Base-by-base conservation (phyloP, 164 flowering plant species). In the Dillenia suffruticosa region DNA sequence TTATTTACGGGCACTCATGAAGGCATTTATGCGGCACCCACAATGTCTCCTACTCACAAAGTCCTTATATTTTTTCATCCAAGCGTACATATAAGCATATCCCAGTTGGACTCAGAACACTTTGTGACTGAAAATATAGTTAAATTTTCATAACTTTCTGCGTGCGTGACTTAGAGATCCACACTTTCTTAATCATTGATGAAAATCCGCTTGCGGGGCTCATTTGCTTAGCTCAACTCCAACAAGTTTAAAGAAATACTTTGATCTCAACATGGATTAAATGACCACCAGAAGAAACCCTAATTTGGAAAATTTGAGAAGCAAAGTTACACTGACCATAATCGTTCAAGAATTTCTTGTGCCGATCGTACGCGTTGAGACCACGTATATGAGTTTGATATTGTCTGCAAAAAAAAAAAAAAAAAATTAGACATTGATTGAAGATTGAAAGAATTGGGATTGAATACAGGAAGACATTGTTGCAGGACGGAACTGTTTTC, bases 331-430 rank as follows among this genome's bases (percentile, higher is more conserved):
- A 2, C 54, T 45, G 14, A 89, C 98, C 94, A 55, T 93, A 93
- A 70, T 90, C 98, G 12, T 84, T 81, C 49, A 93, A 5, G 64
- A 88, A 93, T 54, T 93, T 90, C 79, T 88, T 85, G 79, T 93
- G 98, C 63, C 96, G 93, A 59, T 93, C 96, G 68, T 80, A 92
- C 2, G 96, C 96, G 50, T 86, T 90, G 69, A 93, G 89, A 2
- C 97, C 94, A 55, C 82, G 83, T 55, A 92, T 83, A 51, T 92
- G 89, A 62, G 81, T 86, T 77, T 92, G 96, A 74, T 92, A 92
- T 57, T 90, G 97, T 74, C 96, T 92, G 85, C 40, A 76, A 72
- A 52, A 6, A 47, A 1, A 12, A 52, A 26, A 67, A 10, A 22
- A 56, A 51, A 14, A 24, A 54, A 1, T 17, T 56, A 59, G 1